Evolutionary conservation across 2,329 filamentous ascomycete genomes (phyloP).

Genomic region (Fusarium liriodendri): DNA sequence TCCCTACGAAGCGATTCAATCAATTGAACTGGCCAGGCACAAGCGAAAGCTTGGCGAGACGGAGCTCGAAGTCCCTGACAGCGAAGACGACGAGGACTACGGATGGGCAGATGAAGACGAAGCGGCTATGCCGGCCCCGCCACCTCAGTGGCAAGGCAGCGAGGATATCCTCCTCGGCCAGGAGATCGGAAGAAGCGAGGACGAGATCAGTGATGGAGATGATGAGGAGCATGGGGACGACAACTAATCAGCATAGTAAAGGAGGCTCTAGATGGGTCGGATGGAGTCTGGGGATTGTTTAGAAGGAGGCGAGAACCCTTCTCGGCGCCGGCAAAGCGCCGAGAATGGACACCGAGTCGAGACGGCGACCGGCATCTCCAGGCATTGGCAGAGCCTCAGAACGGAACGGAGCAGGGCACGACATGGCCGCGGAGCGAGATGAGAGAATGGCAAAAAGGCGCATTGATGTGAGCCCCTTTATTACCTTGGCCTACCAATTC

Average conservation of each 20-base stretch:
- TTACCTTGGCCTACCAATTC: slow-evolving; percentile 9
- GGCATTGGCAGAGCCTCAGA: slow-evolving; percentile 33
- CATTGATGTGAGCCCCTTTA: slow-evolving; percentile 39
- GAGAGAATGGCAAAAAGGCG: slow-evolving; percentile 20
- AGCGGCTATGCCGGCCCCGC: slow-evolving; percentile 67
- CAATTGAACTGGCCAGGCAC: slow-evolving; percentile 50
- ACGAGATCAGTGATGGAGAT: slow-evolving; percentile 39
- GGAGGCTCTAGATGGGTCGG: slow-evolving; percentile 32
- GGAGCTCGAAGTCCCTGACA: slow-evolving; percentile 69
- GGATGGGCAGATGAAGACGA: slow-evolving; percentile 78
- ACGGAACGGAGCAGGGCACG: slow-evolving; percentile 4
- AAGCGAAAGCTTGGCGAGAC: slow-evolving; percentile 75
- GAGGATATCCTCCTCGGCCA: slow-evolving; percentile 70
- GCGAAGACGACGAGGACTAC: slow-evolving; percentile 76
- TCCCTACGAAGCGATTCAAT: slow-evolving; percentile 54
- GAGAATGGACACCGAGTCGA: slow-evolving; percentile 40
- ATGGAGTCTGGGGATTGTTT: slow-evolving; percentile 36
- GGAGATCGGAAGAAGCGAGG: slow-evolving; percentile 55
- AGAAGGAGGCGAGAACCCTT: not conserved
- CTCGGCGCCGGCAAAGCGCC: slow-evolving; percentile 48
- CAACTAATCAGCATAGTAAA: slow-evolving; percentile 36
- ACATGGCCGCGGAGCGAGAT: slow-evolving; percentile 32
- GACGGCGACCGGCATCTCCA: slow-evolving; percentile 23
- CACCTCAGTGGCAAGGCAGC: slow-evolving; percentile 76
- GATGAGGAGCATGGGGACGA: slow-evolving; percentile 34